Conservation (phyloP, 1,139 yeast species). For the Taiozyma sp. region DNA sequence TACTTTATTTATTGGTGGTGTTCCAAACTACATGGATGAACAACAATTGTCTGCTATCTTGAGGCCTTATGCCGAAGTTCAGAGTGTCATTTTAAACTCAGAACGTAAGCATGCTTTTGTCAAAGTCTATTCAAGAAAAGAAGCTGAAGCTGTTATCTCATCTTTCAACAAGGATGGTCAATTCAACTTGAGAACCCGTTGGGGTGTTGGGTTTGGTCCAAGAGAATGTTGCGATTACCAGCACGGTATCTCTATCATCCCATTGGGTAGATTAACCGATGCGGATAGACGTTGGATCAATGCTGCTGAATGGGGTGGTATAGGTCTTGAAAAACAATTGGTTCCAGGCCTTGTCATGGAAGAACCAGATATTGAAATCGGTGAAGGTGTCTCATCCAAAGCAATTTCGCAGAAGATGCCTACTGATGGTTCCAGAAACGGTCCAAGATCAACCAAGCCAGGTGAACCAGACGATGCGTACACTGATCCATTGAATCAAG, state of each 20-base stretch:
- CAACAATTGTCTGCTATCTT: slow-evolving; percentile 58
- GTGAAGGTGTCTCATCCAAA: slow-evolving; percentile 89
- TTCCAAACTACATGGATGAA: slow-evolving; percentile 79
- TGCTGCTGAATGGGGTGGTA: slow-evolving; percentile 95
- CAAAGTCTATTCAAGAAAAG: slow-evolving; percentile 90
- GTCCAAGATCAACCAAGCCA: slow-evolving; percentile 74
- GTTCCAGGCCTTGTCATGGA: slow-evolving; percentile 80
- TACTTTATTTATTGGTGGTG: slow-evolving; percentile 92
- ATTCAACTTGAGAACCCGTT: slow-evolving; percentile 72
- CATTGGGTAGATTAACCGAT: slow-evolving; percentile 82
- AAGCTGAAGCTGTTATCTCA: slow-evolving; percentile 77
- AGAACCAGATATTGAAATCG: slow-evolving; percentile 97
- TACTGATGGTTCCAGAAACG: slow-evolving; percentile 78
- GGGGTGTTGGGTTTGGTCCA: slow-evolving; percentile 99
- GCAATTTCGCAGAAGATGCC: slow-evolving; percentile 89
- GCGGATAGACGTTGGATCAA: slow-evolving; percentile 91
- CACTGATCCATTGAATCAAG: slow-evolving; percentile 31
- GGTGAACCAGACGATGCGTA: slow-evolving; percentile 45
- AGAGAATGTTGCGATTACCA: slow-evolving; percentile 97
- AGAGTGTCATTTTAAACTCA: slow-evolving; percentile 78
- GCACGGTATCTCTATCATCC: slow-evolving; percentile 83
- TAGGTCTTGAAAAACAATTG: slow-evolving; percentile 77
- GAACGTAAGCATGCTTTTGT: slow-evolving; percentile 95
- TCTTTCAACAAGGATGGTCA: slow-evolving; percentile 48
- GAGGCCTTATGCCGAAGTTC: slow-evolving; percentile 92